Percentiles rank a stretch among this genome's conserved stretches.
phyloP scores from a whole-genome alignment of 345 rosid species.

The Pistacia integerrima region DNA sequence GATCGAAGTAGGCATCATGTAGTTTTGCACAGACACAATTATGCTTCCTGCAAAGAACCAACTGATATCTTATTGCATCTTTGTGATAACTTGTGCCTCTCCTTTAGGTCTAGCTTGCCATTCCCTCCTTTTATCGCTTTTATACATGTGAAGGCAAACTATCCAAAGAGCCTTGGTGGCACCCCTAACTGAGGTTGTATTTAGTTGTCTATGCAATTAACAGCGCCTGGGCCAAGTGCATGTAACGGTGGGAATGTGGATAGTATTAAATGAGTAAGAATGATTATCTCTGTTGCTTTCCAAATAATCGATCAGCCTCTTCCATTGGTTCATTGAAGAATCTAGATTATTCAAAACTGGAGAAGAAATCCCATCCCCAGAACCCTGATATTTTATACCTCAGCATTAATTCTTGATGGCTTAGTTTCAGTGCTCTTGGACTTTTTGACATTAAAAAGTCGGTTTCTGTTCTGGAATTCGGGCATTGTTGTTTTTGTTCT shows the following conservation, averaged over 20 bases:
- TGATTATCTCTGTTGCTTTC: neutral
- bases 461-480: neutral
- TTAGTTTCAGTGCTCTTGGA: no score
- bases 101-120: neutral
- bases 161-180: neutral
- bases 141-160: neutral
- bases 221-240: neutral
- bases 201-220: neutral
- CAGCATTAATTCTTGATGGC: neutral
- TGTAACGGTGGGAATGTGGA: no score
- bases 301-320: neutral
- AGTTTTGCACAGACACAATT: neutral
- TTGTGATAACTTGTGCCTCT: neutral
- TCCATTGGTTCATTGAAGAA: neutral
- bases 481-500: neutral
- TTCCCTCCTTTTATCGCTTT: neutral
- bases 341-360: neutral
- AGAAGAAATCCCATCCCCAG: neutral
- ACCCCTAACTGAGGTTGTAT: neutral
- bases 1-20: neutral
- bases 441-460: no score
- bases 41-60: neutral
- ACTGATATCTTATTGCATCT: neutral
- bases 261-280: neutral
- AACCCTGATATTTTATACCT: neutral